phyloP scores from a whole-genome alignment of 306 rosid genomes.

The Rosa persica region DNA sequence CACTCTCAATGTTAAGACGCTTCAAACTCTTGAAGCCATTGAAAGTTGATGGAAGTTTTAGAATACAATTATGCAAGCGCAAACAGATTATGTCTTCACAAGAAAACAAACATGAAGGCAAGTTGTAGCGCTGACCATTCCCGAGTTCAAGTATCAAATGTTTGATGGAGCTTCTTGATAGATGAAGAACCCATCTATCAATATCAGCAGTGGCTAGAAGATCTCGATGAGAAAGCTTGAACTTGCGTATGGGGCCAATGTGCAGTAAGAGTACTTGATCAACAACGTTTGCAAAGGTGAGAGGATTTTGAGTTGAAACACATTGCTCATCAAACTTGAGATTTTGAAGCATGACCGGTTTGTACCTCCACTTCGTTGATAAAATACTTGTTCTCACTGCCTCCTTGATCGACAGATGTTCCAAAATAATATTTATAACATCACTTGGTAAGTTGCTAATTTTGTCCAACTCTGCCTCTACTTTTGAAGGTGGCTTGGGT shows the following conservation, averaged over 20 bases:
- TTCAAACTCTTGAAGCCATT: conserved; percentile 49
- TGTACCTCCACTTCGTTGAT: conserved; percentile 64
- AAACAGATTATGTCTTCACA: conserved; percentile 10
- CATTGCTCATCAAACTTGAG: conserved; percentile 47
- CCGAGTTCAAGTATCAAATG: conserved; percentile 48
- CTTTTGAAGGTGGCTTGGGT: too few species aligned
- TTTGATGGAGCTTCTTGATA: conserved; percentile 44
- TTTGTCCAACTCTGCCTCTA: conserved; percentile 35
- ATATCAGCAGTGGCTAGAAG: conserved; percentile 38
- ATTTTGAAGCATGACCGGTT: conserved; percentile 43
- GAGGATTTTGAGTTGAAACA: conserved; percentile 28
- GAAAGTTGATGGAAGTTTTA: conserved; percentile 50
- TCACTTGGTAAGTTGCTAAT: conserved; percentile 42
- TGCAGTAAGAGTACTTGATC: conserved; percentile 69
- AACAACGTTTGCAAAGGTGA: conserved; percentile 34
- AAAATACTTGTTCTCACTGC: conserved; percentile 60
- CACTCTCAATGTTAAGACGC: conserved; percentile 52
- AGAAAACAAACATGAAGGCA: conserved; percentile 47
- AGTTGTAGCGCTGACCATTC: conserved; percentile 46
- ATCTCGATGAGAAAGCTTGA: conserved; percentile 48
- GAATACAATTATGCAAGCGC: neutral
- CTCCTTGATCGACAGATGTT: conserved; percentile 45
- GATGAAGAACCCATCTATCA: conserved; percentile 55
- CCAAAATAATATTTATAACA: conserved; percentile 32
- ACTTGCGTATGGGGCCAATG: conserved; percentile 42